Evolutionary conservation across 371 early-diverging fungal species (phyloP).

Genomic region (Dinochytrium kinnereticum): DNA sequence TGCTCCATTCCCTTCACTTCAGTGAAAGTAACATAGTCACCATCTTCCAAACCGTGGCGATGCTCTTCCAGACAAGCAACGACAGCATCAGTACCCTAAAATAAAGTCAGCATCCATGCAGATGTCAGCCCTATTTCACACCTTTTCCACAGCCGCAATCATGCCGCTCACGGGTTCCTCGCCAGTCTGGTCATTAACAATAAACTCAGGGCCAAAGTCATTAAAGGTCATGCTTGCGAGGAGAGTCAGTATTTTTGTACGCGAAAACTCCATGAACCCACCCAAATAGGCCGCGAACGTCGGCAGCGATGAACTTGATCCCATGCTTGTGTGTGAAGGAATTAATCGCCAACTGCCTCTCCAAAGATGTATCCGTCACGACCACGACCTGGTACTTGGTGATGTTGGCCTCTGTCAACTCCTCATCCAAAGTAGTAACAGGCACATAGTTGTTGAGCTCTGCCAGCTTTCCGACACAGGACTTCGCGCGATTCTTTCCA

Average conservation of each 20-base stretch:
- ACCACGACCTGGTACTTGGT: conserved; percentile 87
- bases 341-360: conserved; percentile 87
- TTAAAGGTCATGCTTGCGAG: conserved; percentile 76
- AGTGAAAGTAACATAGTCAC: conserved; percentile 92
- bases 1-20: conserved; percentile 93
- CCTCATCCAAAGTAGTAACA: conserved; percentile 79
- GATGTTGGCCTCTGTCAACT: conserved; percentile 74
- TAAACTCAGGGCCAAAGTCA: conserved; percentile 95
- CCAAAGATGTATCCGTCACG: conserved; percentile 76
- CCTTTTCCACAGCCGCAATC: conserved; percentile 85
- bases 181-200: conserved; percentile 92
- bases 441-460: conserved; percentile 98
- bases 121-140: conserved; percentile 25
- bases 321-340: conserved; percentile 81
- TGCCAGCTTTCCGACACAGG: conserved; percentile 82
- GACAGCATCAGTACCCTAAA: conserved; percentile 80
- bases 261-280: conserved; percentile 40
- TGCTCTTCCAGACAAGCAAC: conserved; percentile 96
- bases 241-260: too few species aligned
- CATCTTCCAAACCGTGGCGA: conserved; percentile 96
- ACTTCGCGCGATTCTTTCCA: conserved; percentile 88
- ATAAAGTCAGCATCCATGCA: background rate
- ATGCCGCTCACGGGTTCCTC: conserved; percentile 94
- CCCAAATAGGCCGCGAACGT: conserved; percentile 95
- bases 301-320: conserved; percentile 94